Conservation (phyloP, 345 rosid genomes). For the Syzygium aqueum region DNA sequence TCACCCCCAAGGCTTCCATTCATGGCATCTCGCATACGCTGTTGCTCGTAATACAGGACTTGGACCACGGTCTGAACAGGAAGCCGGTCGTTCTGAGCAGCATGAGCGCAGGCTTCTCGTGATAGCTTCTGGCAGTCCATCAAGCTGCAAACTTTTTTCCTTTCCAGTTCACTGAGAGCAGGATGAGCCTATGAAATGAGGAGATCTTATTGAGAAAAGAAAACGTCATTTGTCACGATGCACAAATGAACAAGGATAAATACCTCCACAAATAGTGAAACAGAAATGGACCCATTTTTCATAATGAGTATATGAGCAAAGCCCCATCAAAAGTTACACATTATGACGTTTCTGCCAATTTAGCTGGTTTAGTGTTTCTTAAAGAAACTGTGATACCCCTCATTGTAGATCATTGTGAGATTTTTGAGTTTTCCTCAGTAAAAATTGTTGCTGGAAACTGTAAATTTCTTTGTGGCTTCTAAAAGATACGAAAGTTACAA, state of each 20-base stretch:
- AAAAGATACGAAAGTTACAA: background rate
- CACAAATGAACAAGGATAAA: background rate
- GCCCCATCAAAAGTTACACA: background rate
- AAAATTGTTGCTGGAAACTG: background rate
- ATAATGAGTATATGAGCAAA: background rate
- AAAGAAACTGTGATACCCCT: background rate
- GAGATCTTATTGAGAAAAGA: background rate
- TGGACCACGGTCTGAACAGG: slow-evolving; percentile 92
- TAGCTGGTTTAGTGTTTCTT: background rate
- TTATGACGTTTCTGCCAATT: background rate
- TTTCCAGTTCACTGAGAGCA: slow-evolving; percentile 67
- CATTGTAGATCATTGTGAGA: background rate
- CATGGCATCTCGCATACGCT: slow-evolving; percentile 65
- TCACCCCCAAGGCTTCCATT: slow-evolving; percentile 23
- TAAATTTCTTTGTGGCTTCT: background rate
- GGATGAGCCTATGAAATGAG: slow-evolving; percentile 66
- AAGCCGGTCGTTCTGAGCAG: slow-evolving; percentile 83
- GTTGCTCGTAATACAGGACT: slow-evolving; percentile 90
- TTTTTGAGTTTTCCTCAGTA: background rate
- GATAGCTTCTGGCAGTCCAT: slow-evolving; percentile 98
- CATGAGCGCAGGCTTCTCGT: slow-evolving; percentile 90
- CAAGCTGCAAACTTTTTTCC: slow-evolving; percentile 85
- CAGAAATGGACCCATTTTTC: background rate
- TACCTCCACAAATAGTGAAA: background rate
- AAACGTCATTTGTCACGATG: background rate